Percentiles rank a stretch among this genome's conserved stretches.
These are phyloP conservation scores for Phytophthora kernoviae DNA, from an alignment of 352 stramenopile species.

Conservation along the genomic window DNA sequence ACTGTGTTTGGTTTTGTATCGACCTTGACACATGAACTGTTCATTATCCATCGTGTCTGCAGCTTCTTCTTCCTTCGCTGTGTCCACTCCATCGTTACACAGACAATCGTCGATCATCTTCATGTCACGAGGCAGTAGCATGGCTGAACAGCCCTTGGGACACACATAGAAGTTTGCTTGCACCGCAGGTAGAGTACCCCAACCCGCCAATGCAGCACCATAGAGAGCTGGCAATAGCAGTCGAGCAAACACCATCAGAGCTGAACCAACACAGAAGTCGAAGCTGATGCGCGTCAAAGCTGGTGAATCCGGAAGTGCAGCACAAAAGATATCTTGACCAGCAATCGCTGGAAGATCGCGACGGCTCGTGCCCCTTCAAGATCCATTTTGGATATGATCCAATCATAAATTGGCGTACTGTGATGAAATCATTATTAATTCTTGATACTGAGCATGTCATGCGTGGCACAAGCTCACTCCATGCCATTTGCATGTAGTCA, in stretches of 20 bases:
- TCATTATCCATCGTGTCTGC: conserved; percentile 36
- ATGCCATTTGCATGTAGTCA: not conserved
- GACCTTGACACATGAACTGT: conserved; percentile 58
- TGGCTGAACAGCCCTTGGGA: conserved; percentile 66
- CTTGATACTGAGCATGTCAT: conserved; percentile 35
- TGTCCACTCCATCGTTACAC: conserved; percentile 55
- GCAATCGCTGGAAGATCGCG: conserved; percentile 13
- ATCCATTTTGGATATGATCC: conserved; percentile 12
- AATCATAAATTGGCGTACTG: not conserved
- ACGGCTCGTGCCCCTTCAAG: conserved; percentile 26
- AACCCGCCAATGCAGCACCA: conserved; percentile 12
- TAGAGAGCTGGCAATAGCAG: conserved; percentile 18
- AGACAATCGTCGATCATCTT: conserved; percentile 76
- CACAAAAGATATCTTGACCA: conserved; percentile 3
- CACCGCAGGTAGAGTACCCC: conserved; percentile 8
- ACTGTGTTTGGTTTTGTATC: conserved; percentile 57
- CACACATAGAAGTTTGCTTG: conserved; percentile 66
- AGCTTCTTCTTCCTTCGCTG: conserved; percentile 19
- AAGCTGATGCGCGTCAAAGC: conserved; percentile 9
- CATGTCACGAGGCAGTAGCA: conserved; percentile 86
- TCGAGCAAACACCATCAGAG: conserved; percentile 23
- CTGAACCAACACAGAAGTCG: not conserved
- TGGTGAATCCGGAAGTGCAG: conserved; percentile 27
- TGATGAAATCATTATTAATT: conserved; percentile 10
- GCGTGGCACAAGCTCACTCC: not conserved